Evolutionary conservation across 1,139 yeast genomes (phyloP), one percentile per base, ranked within the genome.

Genomic region (Yamadazyma membranifaciens): DNA sequence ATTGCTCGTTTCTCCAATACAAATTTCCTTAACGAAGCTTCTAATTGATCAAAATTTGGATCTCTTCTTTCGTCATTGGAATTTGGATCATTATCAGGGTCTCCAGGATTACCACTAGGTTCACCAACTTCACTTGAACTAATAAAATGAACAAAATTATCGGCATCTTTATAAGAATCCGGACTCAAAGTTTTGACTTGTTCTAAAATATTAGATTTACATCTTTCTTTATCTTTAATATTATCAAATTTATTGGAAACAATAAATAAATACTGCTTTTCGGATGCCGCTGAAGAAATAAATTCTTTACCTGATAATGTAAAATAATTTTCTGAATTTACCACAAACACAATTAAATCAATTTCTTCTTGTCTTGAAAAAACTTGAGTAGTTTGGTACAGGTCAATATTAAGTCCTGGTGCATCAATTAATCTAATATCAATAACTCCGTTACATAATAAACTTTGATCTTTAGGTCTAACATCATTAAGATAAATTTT

Each of bases 281-380:
- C 99, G 40, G 83, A 83, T 1, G 96, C 92, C 2, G 97, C 96
- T 32, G 88, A 81, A 4, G 92, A 75, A 41, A 94, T 87, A 54
- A 94, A 94, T 55, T 94, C 98, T 53, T 88, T 86, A 1, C 98
- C 98, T 0, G 96, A 87, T 40, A 88, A 69, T 0, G 99, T 94
- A 56, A 94, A 86, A 59, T 92, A 98, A 54, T 94, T 94, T 56
- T 91, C 98, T 0, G 98, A 95, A 58, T 86, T 87, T 4, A 94
- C 96, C 4, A 94, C 98, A 67, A 94, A 94, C 0, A 94, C 92
- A 7, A 94, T 96, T 52, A 94, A 72, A 59, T 94, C 99, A 50
- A 94, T 94, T 57, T 94, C 98, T 56, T 94, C 98, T 63, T 94
- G 98, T 46, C 98, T 79, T 3, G 97, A 85, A 60, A 91, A 91